Base-by-base conservation (phyloP, 2,329 filamentous ascomycete species). In the Saccharata proteae region DNA sequence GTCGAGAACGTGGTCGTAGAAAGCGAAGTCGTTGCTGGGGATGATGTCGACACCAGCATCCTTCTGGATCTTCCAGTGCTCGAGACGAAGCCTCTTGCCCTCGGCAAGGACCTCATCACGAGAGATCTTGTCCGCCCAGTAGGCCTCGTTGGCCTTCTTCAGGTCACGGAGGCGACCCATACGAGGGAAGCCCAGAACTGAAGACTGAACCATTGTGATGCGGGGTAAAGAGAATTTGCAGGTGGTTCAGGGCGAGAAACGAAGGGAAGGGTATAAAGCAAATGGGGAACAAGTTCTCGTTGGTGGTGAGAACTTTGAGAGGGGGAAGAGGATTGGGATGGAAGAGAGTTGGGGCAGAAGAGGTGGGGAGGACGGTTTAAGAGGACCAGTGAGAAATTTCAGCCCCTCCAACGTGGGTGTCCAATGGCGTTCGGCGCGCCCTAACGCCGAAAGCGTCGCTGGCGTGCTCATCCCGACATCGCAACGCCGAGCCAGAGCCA, bases 41-140 rank as follows among this genome's bases (percentile, higher is more conserved):
- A 98, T 94, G 67, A 90, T 71, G 57, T 94, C 83, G 63, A 96
- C 86, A 56, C 90, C 90, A 46, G 90, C 90, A 65, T 92, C 77
- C 74, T 98, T 88, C 73, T 98, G 90, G 67, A 98, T 93, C 70
- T 93, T 85, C 90, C 90, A 98, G 77, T 98, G 90, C 54, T 80
- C 85, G 46, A 86, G 72, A 69, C 90, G 82, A 39, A 98, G 83
- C 60, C 85, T 77, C 82, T 96, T 96, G 61, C 81, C 90, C 77
- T 96, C 90, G 40, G 76, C 72, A 47, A 96, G 71, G 48, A 98
- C 83, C 41, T 93, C 85, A 42, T 80, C 75, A 57, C 86, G 83
- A 43, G 83, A 86, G 61, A 93, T 71, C 73, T 96, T 98, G 62
- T 80, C 88, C 54, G 68, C 80, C 90, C 90, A 98, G 67, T 79